Evolutionary conservation across 2,329 filamentous ascomycete genomes (phyloP).

Genomic region (Colletotrichum salicis): DNA sequence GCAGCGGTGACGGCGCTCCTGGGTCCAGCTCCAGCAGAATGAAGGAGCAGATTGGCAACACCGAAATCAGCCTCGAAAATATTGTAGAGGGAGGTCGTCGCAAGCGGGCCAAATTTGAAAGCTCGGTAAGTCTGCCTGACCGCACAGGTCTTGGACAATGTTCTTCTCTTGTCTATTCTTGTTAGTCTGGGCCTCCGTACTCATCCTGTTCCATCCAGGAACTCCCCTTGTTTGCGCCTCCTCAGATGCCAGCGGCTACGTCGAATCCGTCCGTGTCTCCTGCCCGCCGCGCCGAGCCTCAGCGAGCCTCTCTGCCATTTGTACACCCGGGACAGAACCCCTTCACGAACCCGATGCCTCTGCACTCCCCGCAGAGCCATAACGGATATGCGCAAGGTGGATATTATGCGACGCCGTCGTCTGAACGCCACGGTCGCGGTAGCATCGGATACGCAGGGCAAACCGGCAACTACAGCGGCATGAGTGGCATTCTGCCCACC

Average conservation of each 20-base stretch:
- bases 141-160: not conserved
- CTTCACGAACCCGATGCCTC: slow-evolving; percentile 78
- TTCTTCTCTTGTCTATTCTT: slow-evolving; percentile 9
- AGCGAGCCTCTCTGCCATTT: slow-evolving; percentile 80
- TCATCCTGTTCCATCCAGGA: slow-evolving; percentile 70
- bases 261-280: slow-evolving; percentile 98
- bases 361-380: slow-evolving; percentile 88
- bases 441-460: slow-evolving; percentile 64
- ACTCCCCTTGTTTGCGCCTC: slow-evolving; percentile 92
- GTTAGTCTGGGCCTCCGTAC: slow-evolving; percentile 37
- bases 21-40: slow-evolving; percentile 80
- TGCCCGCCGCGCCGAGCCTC: slow-evolving; percentile 80
- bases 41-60: slow-evolving; percentile 90
- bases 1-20: slow-evolving; percentile 85
- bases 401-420: slow-evolving; percentile 71
- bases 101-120: slow-evolving; percentile 95
- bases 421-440: slow-evolving; percentile 74
- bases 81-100: slow-evolving; percentile 96
- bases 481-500: slow-evolving; percentile 79
- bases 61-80: slow-evolving; percentile 97
- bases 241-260: slow-evolving; percentile 91
- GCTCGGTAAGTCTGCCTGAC: slow-evolving; percentile 82
- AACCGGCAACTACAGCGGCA: slow-evolving; percentile 37
- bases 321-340: slow-evolving; percentile 80
- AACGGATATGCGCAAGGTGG: slow-evolving; percentile 64